Conservation (phyloP, 495 filamentous ascomycete species). For the Amphirosellinia nigrospora region DNA sequence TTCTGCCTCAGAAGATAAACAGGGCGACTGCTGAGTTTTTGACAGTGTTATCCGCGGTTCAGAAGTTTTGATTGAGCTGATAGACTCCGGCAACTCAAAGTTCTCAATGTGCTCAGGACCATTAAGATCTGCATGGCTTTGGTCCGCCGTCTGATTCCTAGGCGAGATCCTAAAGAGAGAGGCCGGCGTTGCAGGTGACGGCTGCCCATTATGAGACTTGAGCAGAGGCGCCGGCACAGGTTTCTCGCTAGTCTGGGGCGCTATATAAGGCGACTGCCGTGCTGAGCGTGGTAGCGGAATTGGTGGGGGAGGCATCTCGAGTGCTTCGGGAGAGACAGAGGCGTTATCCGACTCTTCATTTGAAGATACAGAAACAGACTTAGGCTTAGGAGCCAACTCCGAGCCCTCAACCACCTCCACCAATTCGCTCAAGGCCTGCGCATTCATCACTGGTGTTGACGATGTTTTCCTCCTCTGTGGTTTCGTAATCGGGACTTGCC, state of each 20-base stretch:
- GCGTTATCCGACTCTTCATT: conserved; percentile 57
- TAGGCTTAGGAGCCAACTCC: conserved; percentile 33
- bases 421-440: conserved; percentile 61
- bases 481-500: conserved; percentile 87
- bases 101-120: conserved; percentile 69
- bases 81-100: conserved; percentile 68
- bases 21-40: conserved; percentile 48
- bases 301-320: conserved; percentile 66
- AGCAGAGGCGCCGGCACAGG: conserved; percentile 27
- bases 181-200: conserved; percentile 77
- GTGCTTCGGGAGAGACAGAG: conserved; percentile 61
- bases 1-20: conserved; percentile 40
- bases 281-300: conserved; percentile 55
- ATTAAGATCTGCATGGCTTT: conserved; percentile 44
- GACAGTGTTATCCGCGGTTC: conserved; percentile 52
- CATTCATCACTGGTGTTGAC: conserved; percentile 61
- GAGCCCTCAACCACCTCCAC: conserved; percentile 41
- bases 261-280: conserved; percentile 56
- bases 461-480: conserved; percentile 69
- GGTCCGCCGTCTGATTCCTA: conserved; percentile 41
- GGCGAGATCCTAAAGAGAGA: conserved; percentile 77
- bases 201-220: conserved; percentile 41
- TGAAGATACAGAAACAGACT: conserved; percentile 45
- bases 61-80: conserved; percentile 46
- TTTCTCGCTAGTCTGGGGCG: conserved; percentile 43